Evolutionary conservation across 805 yeast genomes (phyloP), one percentile per base, ranked within the genome.

Genomic region (Starmera dryadoides): DNA sequence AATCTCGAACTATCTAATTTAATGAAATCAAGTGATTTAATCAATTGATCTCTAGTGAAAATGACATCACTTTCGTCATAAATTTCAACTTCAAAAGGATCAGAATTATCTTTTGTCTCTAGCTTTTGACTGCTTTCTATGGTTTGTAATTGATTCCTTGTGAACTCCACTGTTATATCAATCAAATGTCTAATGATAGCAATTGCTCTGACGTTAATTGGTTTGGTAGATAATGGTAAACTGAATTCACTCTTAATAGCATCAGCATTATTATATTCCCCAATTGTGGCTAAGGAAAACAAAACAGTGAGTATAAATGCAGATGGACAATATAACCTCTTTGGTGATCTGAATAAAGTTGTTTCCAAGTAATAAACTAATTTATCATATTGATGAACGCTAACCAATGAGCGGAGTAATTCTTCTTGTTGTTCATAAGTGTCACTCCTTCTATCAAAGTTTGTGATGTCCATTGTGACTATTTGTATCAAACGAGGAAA

Each of bases 271-370:
- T 48, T 46, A 33, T 49, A 50, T 1, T 50, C 49, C 0, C 66
- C 58, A 1, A 63, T 42, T 0, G 71, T 62, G 0, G 59, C 59
- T 20, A 68, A 41, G 1, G 73, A 63, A 33, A 69, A 52, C 9
- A 69, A 36, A 1, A 61, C 54, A 21, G 59, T 46, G 9, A 66
- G 33, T 3, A 62, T 53, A 21, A 60, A 58, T 18, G 56, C 48
- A 1, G 63, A 59, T 1, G 73, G 72, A 9, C 53, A 45, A 15
- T 48, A 43, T 21, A 59, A 34, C 1, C 20, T 18, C 4, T 63
- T 62, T 2, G 50, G 40, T 21, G 52, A 50, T 14, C 40, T 42
- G 34, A 48, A 41, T 3, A 58, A 38, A 2, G 50, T 40, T 2
- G 50, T 34, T 42, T 69, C 72, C 7, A 68, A 39, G 31, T 57